Conservation (phyloP, 257 asterid genomes). For the Solanum medicagineum region DNA sequence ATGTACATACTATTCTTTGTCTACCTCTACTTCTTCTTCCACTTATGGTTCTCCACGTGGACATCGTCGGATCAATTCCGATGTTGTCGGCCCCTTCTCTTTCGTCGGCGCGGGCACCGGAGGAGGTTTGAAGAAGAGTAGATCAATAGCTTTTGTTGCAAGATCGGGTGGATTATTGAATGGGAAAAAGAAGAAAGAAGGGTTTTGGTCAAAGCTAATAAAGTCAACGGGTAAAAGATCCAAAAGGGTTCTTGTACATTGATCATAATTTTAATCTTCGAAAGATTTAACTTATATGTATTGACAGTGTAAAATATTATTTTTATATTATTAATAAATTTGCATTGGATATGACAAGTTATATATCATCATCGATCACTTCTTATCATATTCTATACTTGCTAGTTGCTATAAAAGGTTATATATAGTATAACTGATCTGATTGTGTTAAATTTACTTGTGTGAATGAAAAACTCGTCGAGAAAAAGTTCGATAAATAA, state of each 20-base stretch:
- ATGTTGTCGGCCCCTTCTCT: conserved; percentile 17
- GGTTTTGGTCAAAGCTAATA: conserved; percentile 50
- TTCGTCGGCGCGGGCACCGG: neutral
- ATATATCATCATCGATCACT: neutral
- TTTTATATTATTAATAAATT: neutral
- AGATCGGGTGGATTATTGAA: neutral
- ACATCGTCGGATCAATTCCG: conserved; percentile 32
- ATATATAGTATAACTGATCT: neutral
- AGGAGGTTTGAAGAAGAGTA: conserved; percentile 36
- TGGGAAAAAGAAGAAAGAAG: conserved; percentile 28
- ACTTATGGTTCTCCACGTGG: conserved; percentile 16
- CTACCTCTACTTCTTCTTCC: conserved; percentile 22
- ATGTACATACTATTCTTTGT: conserved; percentile 2
- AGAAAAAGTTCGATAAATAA: neutral
- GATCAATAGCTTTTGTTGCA: conserved; percentile 36
- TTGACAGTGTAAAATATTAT: neutral
- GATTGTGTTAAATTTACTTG: neutral
- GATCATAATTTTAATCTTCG: neutral
- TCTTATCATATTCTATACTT: neutral
- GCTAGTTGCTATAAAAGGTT: neutral
- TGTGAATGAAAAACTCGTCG: neutral
- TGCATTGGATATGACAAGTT: neutral
- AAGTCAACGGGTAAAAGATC: conserved; percentile 14
- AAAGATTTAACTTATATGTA: neutral
- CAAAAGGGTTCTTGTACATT: neutral